Conservation (phyloP, 2,329 filamentous ascomycete genomes). For the Colletotrichum theobromicola region DNA sequence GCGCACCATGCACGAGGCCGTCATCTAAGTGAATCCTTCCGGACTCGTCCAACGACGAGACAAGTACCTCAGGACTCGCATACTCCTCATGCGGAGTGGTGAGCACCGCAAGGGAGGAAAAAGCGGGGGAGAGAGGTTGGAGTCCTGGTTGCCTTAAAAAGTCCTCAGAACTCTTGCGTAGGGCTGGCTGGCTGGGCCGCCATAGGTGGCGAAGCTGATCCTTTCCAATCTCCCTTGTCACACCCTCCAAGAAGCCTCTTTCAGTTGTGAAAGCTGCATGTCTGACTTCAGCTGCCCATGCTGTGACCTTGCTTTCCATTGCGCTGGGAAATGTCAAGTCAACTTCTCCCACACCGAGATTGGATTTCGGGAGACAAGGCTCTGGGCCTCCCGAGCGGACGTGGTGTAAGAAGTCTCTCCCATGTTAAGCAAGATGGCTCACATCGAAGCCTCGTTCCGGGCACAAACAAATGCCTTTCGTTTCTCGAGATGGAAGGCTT, state of each 20-base stretch:
- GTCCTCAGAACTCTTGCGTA: background rate
- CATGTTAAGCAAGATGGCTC: background rate
- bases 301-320: background rate
- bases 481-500: background rate
- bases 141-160: background rate
- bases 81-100: background rate
- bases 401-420: background rate
- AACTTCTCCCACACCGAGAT: background rate
- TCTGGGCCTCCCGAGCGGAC: background rate
- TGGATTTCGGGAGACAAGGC: background rate
- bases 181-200: background rate
- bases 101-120: background rate
- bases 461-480: background rate
- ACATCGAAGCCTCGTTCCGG: background rate
- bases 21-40: conserved; percentile 2
- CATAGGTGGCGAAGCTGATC: conserved; percentile 4
- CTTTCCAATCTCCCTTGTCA: background rate
- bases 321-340: background rate
- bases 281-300: background rate
- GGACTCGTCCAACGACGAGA: background rate
- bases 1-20: background rate
- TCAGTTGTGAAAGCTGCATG: background rate
- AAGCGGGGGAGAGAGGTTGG: background rate
- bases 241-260: background rate
- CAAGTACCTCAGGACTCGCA: background rate